Conservation (phyloP, 2,329 filamentous ascomycete species). For the Fusarium dimerum region DNA sequence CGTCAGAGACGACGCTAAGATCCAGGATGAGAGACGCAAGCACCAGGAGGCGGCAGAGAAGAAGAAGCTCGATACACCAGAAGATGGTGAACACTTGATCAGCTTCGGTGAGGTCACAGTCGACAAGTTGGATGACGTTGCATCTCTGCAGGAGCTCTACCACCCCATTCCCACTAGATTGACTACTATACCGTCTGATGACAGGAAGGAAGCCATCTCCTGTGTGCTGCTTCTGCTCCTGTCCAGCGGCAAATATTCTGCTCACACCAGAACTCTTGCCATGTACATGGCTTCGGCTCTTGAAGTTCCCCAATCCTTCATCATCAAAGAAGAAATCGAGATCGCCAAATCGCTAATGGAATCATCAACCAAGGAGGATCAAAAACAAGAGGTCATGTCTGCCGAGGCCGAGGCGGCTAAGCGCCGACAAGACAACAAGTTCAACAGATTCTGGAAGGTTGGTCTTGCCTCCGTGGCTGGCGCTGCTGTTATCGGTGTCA, state of each 20-base stretch:
- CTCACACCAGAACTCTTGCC: conserved; percentile 69
- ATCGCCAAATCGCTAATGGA: conserved; percentile 75
- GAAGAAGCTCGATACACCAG: conserved; percentile 35
- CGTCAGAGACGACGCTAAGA: conserved; percentile 48
- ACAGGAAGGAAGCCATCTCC: conserved; percentile 66
- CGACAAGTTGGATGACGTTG: conserved; percentile 41
- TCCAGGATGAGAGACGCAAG: conserved; percentile 47
- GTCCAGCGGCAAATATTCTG: conserved; percentile 72
- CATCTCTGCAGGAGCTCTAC: conserved; percentile 52
- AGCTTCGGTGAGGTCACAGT: conserved; percentile 38
- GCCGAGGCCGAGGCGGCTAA: conserved; percentile 77
- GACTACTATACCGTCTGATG: conserved; percentile 56
- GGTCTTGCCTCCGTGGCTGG: conserved; percentile 86
- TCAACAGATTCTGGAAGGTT: conserved; percentile 82
- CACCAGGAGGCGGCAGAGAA: conserved; percentile 45
- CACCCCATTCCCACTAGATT: conserved; percentile 55
- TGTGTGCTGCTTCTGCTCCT: conserved; percentile 70
- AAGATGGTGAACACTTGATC: conserved; percentile 42
- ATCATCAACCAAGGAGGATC: conserved; percentile 51
- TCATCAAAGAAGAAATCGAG: conserved; percentile 71
- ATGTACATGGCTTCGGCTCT: conserved; percentile 70
- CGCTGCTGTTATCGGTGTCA: conserved; percentile 86
- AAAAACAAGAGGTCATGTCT: conserved; percentile 55
- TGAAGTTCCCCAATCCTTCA: conserved; percentile 58
- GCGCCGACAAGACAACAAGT: conserved; percentile 69